Evolutionary conservation across 768 basidiomycete genomes (phyloP), one percentile per base, ranked within the genome.

Genomic region (Boletus bicolor): DNA sequence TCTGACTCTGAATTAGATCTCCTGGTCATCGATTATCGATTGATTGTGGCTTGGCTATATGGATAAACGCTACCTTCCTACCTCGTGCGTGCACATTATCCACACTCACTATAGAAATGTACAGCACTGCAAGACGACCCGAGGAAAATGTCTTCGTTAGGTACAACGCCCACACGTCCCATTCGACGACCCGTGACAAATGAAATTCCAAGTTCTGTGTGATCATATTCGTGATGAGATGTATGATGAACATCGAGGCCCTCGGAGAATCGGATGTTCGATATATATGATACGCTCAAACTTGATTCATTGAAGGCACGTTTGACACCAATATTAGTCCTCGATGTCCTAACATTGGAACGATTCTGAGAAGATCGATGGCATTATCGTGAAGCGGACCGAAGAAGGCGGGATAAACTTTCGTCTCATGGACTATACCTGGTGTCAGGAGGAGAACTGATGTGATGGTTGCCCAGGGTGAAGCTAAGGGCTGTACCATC

Each of bases 191-290:
- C 30, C 42, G 38, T 39, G 30, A 32, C 30, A 26, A 45, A 36
- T 51, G 44, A 30, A 44, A 37, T 34, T 36, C 5, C 34, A 28
- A 43, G 21, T 2, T 26, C 21, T 35, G 24, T 30, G 35, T 48
- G 49, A 45, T 36, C 36, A 21, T 7, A 57, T 32, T 42, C 44
- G 41, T 2, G 35, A 44, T 28, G 51, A 9, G n/a, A 24, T 0
- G 35, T 28, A 24, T 17, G 39, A 54, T 44, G 15, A 34, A 45
- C 26, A 12, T 11, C 2, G 1, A 38, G 35, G 39, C 59, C 62
- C 63, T 64, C 63, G 59, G 63, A 54, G 51, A 51, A 49, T 34
- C 9, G 24, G 24, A 36, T 11, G 44, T 11, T 24, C 11, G 46
- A 35, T 19, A n/a, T 56, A 24, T 56, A 35, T 56, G 51, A 36